A percentile compares a stretch with the other conserved stretches of the same genome.
These are phyloP conservation scores for Trebouxiophyceae sp. DNA, from an alignment of 163 green algal genomes.

Conservation along the genomic window DNA sequence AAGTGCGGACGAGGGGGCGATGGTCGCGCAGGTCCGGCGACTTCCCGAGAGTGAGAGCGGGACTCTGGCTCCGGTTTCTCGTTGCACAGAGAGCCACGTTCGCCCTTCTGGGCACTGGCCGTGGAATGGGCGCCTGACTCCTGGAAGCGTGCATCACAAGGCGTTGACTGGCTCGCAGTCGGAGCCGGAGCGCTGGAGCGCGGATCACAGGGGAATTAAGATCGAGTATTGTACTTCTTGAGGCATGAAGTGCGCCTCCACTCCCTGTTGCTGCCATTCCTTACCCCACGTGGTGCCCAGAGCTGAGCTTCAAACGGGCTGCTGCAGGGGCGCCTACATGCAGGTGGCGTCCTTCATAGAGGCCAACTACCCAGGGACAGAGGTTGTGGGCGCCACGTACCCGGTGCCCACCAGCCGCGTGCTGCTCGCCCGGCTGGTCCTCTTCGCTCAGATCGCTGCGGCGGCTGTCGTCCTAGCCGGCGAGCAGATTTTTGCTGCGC, in stretches of 20 bases:
- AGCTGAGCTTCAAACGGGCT: not conserved
- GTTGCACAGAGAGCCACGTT: too few species aligned
- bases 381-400: conserved; percentile 25
- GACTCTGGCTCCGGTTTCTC: too few species aligned
- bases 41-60: too few species aligned
- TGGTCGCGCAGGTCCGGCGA: too few species aligned
- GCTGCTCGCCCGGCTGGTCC: conserved; percentile 6
- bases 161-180: too few species aligned
- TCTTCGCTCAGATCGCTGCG: conserved; percentile 10
- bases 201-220: too few species aligned
- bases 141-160: too few species aligned
- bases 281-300: not conserved
- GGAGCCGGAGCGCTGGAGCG: too few species aligned
- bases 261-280: not conserved
- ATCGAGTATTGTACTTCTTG: conserved; percentile 32
- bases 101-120: too few species aligned
- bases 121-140: too few species aligned
- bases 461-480: conserved; percentile 21
- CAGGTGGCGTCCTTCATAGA: conserved; percentile 28
- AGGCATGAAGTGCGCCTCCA: conserved; percentile 27
- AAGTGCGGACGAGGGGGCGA: too few species aligned
- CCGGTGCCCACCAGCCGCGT: conserved; percentile 20
- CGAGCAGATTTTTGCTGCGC: conserved; percentile 22
- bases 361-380: conserved; percentile 27
- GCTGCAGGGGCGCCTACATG: conserved; percentile 40